phyloP scores from a whole-genome alignment of 2,329 filamentous ascomycete species.

The Bretziella fagacearum region DNA sequence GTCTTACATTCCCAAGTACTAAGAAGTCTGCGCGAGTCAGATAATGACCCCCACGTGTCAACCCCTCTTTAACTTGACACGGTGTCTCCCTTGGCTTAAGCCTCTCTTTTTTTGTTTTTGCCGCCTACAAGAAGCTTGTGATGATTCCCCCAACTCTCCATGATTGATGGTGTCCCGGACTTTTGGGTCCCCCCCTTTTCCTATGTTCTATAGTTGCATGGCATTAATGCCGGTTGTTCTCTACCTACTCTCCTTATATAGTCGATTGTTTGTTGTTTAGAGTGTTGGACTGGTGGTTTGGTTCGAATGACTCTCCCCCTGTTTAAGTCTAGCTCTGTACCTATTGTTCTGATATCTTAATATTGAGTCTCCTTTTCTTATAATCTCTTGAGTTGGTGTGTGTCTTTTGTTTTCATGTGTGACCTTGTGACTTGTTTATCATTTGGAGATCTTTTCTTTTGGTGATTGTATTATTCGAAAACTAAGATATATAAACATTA shows the following conservation, averaged over 20 bases:
- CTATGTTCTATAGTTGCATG: conserved; percentile 2
- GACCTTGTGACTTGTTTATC: no score
- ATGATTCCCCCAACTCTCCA: background rate
- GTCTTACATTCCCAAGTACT: conserved; percentile 3
- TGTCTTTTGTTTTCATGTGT: no score
- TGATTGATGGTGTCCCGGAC: conserved; percentile 2
- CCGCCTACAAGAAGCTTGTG: background rate
- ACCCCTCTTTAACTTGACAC: no score
- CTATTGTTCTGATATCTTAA: conserved; percentile 1
- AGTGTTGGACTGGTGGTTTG: background rate
- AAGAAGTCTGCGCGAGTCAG: background rate
- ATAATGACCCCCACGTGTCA: no score
- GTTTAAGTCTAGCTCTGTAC: background rate
- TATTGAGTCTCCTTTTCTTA: background rate
- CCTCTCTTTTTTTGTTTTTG: background rate
- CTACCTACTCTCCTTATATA: conserved; percentile 5
- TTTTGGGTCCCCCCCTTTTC: background rate
- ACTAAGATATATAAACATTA: no score
- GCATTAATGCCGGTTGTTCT: conserved; percentile 2
- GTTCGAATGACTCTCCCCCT: background rate
- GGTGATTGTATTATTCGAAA: no score
- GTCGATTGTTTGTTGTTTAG: background rate
- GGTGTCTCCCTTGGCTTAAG: background rate
- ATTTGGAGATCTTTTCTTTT: no score
- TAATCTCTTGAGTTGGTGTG: background rate